Percentiles rank a stretch among this genome's conserved stretches.
phyloP scores from a whole-genome alignment of 1,284 basidiomycete genomes.

The Marasmius sp. region DNA sequence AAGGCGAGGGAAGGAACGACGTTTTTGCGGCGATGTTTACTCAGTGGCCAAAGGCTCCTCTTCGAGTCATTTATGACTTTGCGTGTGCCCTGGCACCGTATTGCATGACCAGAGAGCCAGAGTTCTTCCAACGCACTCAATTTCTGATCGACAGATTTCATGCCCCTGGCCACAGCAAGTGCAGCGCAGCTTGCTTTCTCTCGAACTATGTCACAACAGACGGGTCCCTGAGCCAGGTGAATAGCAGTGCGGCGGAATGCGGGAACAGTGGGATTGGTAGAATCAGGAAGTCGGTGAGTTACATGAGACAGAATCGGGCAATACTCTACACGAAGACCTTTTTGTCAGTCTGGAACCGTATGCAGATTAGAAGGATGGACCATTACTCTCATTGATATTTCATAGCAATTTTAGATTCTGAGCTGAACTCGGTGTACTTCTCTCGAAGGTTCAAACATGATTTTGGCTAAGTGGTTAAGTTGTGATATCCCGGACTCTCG shows the following conservation, averaged over 20 bases:
- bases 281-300: slow-evolving; percentile 34
- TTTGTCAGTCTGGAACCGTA: slow-evolving; percentile 28
- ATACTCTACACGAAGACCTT: slow-evolving; percentile 31
- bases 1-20: slow-evolving; percentile 27
- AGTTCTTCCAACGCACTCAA: slow-evolving; percentile 28
- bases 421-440: too few species aligned
- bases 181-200: slow-evolving; percentile 25
- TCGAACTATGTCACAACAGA: slow-evolving; percentile 23
- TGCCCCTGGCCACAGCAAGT: slow-evolving; percentile 27
- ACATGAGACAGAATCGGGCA: slow-evolving; percentile 29
- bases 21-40: slow-evolving; percentile 7
- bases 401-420: too few species aligned
- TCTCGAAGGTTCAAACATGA: too few species aligned
- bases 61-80: slow-evolving; percentile 31
- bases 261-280: slow-evolving; percentile 28
- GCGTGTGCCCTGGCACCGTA: slow-evolving; percentile 29
- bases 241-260: slow-evolving; percentile 35
- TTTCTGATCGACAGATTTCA: slow-evolving; percentile 35
- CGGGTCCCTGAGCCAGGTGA: slow-evolving; percentile 21
- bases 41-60: slow-evolving; percentile 8
- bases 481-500: too few species aligned
- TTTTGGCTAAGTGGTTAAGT: too few species aligned
- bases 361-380: background rate
- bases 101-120: slow-evolving; percentile 26
- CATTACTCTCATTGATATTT: too few species aligned